Evolutionary conservation across 2,329 filamentous ascomycete genomes (phyloP), one percentile per base, ranked within the genome.

Genomic region (Aspergillus intermedius): DNA sequence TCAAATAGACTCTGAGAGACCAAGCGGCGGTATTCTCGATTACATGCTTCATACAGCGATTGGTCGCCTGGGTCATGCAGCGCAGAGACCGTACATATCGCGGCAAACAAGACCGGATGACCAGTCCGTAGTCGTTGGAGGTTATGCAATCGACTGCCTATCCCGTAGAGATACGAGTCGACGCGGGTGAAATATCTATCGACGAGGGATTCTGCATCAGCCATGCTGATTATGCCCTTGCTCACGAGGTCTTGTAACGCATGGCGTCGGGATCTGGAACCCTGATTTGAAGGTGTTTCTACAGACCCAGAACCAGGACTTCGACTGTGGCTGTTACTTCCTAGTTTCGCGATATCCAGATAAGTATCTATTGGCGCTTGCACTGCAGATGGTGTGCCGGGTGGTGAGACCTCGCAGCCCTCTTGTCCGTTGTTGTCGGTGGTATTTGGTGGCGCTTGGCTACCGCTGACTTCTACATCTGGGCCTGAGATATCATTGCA

Each of bases 1-100:
- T 75, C 72, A 44, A 77, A 77, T 58, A 77, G 69, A 1, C 72
- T 71, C 23, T 67, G 65, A 2, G 74, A 67, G 41, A 77, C 70
- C 3, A 76, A 60, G 1, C 69, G 62, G 10, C 72, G 69, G 49
- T 75, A 75, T 54, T 77, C 75, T 34, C 69, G 68, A 47, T 66
- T 74, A 54, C 74, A 77, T 5, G 57, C 53, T 22, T 62, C 57
- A 39, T 69, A 69, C 1, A 63, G 34, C 19, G 58, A 47, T 6
- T 62, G 56, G 6, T 57, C 57, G 4, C 60, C 57, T 0, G 63
- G 56, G n/a, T 72, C 67, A 49, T 77, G 74, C n/a, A 76, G 61
- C 0, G 74, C 72, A 4, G 74, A 69, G 3, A 77, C 72, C 2
- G 74, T 70, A 45, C 73, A 71, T 44, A 76, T 69, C 8, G 68